Evolutionary conservation across 2,329 filamentous ascomycete genomes (phyloP), one percentile per base, ranked within the genome.

Genomic region (Fusarium chuoi): DNA sequence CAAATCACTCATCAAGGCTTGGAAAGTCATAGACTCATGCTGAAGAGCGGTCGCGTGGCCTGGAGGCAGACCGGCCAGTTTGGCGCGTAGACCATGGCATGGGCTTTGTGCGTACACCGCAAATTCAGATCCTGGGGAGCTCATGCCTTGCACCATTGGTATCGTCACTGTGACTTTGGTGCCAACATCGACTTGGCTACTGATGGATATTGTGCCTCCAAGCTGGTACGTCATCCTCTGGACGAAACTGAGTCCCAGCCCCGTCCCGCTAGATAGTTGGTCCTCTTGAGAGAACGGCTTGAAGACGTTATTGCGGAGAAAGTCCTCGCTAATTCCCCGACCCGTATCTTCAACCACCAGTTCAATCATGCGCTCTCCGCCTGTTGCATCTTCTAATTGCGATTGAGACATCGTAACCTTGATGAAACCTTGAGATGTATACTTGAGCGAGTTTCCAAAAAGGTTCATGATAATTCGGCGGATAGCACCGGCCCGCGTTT

Each of bases 211-310:
- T 6, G 83, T 84, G 1, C 91, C 91, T 24, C 86, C 85, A 1
- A 93, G 82, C 17, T 87, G 85, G 18, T 85, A 84, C 1, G 90
- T 87, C 13, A 93, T 88, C 58, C 84, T 82, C 20, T 87, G 85
- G 6, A 93, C 91, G 15, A 93, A 88, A 44, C 88, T 90, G 38
- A 94, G 81, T 0, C 92, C 92, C 0, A 93, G 82, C 0, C 91
- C 91, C 1, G 88, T 88, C 0, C 91, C 91, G 0, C 87, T 86
- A 0, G 87, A 84, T 5, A 93, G 79, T 0, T 83, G 81, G 54
- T 92, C 86, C 75, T 93, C 92, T 72, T 93, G 91, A 0, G 85
- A 81, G 68, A 93, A 93, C 0, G 90, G 89, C 0, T 86, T 88
- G 74, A 91, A 93, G 0, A 93, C 80, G 20, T 86, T 85, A 14